These are phyloP conservation scores for Colletotrichum coccodes DNA, from an alignment of 2,329 filamentous ascomycete species.

Conservation along the genomic window DNA sequence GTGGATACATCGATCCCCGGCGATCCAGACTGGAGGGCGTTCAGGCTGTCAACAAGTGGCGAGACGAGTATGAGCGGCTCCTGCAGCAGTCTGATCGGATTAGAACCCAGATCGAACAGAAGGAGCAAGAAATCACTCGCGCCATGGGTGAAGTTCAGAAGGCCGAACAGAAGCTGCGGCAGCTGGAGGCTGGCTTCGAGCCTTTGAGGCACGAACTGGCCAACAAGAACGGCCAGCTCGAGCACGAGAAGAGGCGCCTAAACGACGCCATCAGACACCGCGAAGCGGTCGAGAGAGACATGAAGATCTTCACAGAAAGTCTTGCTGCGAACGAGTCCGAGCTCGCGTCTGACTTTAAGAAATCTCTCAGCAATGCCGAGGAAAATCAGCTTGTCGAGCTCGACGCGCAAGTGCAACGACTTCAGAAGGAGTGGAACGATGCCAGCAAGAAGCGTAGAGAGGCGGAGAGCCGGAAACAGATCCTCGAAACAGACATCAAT, in stretches of 20 bases:
- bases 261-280: constrained; percentile 73
- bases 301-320: constrained; percentile 81
- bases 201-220: constrained; percentile 82
- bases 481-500: constrained; percentile 87
- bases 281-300: constrained; percentile 77
- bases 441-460: constrained; percentile 79
- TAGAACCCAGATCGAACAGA: constrained; percentile 74
- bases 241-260: constrained; percentile 77
- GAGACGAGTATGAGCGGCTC: constrained; percentile 78
- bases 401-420: constrained; percentile 73
- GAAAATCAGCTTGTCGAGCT: constrained; percentile 82
- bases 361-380: constrained; percentile 84
- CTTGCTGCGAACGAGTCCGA: constrained; percentile 83
- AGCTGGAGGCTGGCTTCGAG: constrained; percentile 84
- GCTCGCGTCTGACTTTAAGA: constrained; percentile 88
- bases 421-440: constrained; percentile 82
- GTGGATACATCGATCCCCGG: constrained; percentile 89
- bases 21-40: constrained; percentile 90
- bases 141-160: constrained; percentile 88
- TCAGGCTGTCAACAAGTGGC: constrained; percentile 77
- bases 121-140: constrained; percentile 89
- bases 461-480: constrained; percentile 82
- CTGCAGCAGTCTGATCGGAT: constrained; percentile 73
- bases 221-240: constrained; percentile 78
- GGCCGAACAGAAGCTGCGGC: constrained; percentile 79